Evolutionary conservation across 2,329 filamentous ascomycete genomes (phyloP).

Genomic region (Biscogniauxia mediterranea): DNA sequence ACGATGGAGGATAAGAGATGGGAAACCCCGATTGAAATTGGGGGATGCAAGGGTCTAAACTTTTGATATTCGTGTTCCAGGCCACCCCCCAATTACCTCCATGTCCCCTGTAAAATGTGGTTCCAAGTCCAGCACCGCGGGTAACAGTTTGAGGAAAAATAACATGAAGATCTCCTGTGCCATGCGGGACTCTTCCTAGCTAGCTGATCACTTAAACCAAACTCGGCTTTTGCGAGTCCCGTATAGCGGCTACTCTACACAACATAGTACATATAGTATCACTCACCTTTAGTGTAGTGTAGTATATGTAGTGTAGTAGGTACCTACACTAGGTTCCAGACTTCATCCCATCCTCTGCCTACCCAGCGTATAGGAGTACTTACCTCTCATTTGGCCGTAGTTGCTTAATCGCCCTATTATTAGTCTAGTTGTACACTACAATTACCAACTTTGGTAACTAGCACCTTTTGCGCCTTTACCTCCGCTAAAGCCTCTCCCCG

Average conservation of each 20-base stretch:
- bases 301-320: too few species aligned
- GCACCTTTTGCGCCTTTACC: not conserved
- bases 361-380: too few species aligned
- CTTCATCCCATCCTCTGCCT: too few species aligned
- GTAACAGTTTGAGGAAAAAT: conserved; percentile 23
- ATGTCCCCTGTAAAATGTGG: not conserved
- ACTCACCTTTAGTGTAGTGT: not conserved
- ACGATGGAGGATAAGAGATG: not conserved
- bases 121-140: conserved; percentile 20
- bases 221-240: conserved; percentile 8
- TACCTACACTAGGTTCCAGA: too few species aligned
- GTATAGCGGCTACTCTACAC: not conserved
- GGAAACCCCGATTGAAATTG: conserved; percentile 22
- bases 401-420: too few species aligned
- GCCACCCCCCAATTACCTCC: conserved; percentile 7
- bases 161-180: conserved; percentile 17
- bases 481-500: not conserved
- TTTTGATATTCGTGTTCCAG: conserved; percentile 20
- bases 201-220: conserved; percentile 22
- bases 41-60: conserved; percentile 21
- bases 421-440: too few species aligned
- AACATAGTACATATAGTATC: not conserved
- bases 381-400: too few species aligned
- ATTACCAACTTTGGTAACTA: not conserved
- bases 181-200: conserved; percentile 7